phyloP scores from a whole-genome alignment of 208 protist genomes.

The Leishmania braziliensis region DNA sequence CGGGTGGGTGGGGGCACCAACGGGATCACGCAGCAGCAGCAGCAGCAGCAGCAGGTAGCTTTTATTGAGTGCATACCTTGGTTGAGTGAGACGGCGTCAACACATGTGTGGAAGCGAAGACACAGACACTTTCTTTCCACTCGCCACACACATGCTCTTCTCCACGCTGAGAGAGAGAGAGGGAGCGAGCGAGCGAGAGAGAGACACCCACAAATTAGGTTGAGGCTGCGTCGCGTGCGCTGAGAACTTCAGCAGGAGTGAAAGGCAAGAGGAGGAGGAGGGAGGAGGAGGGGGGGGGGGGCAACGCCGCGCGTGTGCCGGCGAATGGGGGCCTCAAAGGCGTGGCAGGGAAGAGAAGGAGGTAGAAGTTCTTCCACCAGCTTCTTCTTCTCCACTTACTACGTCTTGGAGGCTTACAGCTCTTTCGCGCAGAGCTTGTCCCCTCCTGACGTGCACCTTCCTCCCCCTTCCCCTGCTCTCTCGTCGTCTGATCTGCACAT shows the following conservation, averaged over 20 bases:
- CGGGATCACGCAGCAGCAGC: no score
- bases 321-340: background rate
- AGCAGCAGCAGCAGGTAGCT: background rate
- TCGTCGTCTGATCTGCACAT: background rate
- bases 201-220: no score
- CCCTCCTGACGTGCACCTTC: background rate
- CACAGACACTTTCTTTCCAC: no score
- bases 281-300: no score
- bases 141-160: no score
- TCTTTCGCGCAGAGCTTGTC: background rate
- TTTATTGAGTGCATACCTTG: background rate
- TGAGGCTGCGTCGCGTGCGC: background rate
- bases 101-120: no score
- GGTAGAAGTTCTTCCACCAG: background rate
- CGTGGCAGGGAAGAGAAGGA: background rate
- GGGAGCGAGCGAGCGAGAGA: background rate
- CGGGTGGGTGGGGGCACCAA: no score
- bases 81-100: background rate
- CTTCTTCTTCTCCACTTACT: no score
- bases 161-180: background rate
- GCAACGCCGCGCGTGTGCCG: background rate
- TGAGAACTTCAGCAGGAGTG: background rate
- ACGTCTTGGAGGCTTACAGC: background rate
- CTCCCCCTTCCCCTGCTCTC: background rate
- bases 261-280: background rate